Percentiles rank a stretch among this genome's conserved stretches.
Evolutionary conservation across 768 basidiomycete species (phyloP).

Genomic region (Mycena indigotica): DNA sequence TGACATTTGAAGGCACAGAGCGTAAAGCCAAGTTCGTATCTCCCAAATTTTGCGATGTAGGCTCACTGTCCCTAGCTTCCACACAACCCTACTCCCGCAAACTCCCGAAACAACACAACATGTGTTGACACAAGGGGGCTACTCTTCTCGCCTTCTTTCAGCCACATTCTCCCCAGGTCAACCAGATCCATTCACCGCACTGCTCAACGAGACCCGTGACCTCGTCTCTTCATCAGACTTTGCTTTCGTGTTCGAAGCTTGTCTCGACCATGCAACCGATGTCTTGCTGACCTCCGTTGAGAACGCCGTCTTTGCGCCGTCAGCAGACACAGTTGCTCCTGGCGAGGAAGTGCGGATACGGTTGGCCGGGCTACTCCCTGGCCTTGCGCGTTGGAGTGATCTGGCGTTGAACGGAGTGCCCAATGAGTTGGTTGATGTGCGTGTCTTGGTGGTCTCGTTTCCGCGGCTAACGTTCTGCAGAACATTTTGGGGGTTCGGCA

Average conservation of each 20-base stretch:
- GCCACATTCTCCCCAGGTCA: slow-evolving; percentile 32
- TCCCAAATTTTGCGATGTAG: slow-evolving; percentile 8
- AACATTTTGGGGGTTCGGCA: slow-evolving; percentile 64
- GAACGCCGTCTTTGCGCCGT: slow-evolving; percentile 56
- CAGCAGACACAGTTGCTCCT: slow-evolving; percentile 24
- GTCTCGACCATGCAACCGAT: slow-evolving; percentile 69
- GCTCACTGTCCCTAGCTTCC: slow-evolving; percentile 50
- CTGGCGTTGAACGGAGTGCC: slow-evolving; percentile 67
- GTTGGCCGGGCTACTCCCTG: slow-evolving; percentile 80
- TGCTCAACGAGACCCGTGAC: slow-evolving; percentile 70
- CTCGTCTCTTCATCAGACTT: slow-evolving; percentile 73
- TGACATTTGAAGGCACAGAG: slow-evolving; percentile 61
- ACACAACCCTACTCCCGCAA: slow-evolving; percentile 73
- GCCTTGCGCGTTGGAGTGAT: slow-evolving; percentile 76
- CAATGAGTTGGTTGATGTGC: slow-evolving; percentile 82
- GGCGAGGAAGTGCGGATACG: slow-evolving; percentile 56
- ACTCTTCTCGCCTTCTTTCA: slow-evolving; percentile 22
- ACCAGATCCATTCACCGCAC: slow-evolving; percentile 55
- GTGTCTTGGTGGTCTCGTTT: slow-evolving; percentile 30
- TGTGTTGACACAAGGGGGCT: slow-evolving; percentile 68
- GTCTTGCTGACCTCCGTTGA: slow-evolving; percentile 66
- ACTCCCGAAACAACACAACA: slow-evolving; percentile 71
- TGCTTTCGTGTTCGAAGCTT: slow-evolving; percentile 65
- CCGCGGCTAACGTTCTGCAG: slow-evolving; percentile 36
- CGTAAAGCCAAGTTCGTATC: slow-evolving; percentile 54